Evolutionary conservation across 1,284 basidiomycete species (phyloP), one percentile per base, ranked within the genome.

Genomic region (Sporisorium reilianum): DNA sequence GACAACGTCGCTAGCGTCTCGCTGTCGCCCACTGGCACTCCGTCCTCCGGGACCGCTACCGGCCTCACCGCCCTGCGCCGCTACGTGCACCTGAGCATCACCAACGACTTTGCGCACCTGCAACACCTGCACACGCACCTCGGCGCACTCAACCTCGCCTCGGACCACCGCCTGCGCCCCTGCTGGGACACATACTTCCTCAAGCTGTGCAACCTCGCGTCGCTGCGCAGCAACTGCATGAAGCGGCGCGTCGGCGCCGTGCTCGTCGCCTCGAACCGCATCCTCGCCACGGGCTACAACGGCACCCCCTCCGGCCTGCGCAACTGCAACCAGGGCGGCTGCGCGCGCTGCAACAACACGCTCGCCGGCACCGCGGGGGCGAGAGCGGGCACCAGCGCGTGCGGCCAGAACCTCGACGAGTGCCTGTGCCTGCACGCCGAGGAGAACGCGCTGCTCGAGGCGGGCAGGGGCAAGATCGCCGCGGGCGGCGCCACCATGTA

Each of bases 271-370:
- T 93, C 75, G 89, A 80, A 84, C 54, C 73, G 95, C 26, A 92
- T 99, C 55, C 87, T 99, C 40, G 90, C 93, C n/a, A 97, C 97
- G 1, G 97, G 97, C 87, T 99, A 99, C 86, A 99, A 99, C 82
- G 97, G 97, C 4, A 99, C 97, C 0, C 93, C 97, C 10, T 89
- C 94, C 10, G 94, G 95, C 3, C 87, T 97, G 42, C 88, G 38
- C 20, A 85, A 85, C 52, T 85, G 84, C 65, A 82, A 80, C 59
- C 79, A 85, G 32, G 84, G 84, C 30, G 84, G 84, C 8, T 85
- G 84, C 50, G 55, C 61, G 6, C 64, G 83, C 7, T 79, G 81
- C 59, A 84, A 85, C 61, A 82, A 76, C 22, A 74, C 71, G 1
- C 64, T 73, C 5, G 2, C 23, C 46, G 20, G 53, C 11, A 22